Percentiles rank a stretch among this genome's conserved stretches.
phyloP scores from a whole-genome alignment of 257 asterid species.

The Knoxia roxburghii region DNA sequence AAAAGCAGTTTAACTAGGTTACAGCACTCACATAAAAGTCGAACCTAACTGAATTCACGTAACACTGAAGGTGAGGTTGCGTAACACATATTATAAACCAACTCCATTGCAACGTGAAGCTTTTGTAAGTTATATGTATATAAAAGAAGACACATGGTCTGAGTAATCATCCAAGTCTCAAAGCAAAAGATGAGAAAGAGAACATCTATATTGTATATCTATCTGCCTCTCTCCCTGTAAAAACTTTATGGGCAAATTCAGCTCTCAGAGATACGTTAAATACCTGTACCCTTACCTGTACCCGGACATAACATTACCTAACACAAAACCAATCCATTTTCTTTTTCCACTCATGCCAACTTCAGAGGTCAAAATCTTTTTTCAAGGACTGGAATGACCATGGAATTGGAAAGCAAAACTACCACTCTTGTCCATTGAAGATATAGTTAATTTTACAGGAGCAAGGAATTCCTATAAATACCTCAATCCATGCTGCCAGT shows the following conservation, averaged over 20 bases:
- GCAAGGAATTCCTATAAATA: slow-evolving; percentile 7
- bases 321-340: background rate
- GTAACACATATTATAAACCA: too few relatives aligned
- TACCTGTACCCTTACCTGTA: too few relatives aligned
- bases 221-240: background rate
- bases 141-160: background rate
- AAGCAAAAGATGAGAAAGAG: too few relatives aligned
- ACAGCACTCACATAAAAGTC: too few relatives aligned
- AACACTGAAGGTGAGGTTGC: too few relatives aligned
- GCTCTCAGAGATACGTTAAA: too few relatives aligned
- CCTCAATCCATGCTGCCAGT: slow-evolving; percentile 74
- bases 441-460: background rate
- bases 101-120: too few relatives aligned
- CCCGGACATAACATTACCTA: background rate
- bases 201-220: background rate
- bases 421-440: slow-evolving; percentile 39
- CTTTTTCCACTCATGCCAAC: background rate
- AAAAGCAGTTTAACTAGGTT: background rate
- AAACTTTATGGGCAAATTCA: background rate
- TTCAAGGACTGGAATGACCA: background rate
- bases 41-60: too few relatives aligned
- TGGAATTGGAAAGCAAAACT: slow-evolving; percentile 16
- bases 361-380: too few relatives aligned
- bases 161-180: background rate
- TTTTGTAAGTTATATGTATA: too few relatives aligned